These are phyloP conservation scores for Cercophora samala DNA, from an alignment of 495 filamentous ascomycete genomes.

Conservation along the genomic window DNA sequence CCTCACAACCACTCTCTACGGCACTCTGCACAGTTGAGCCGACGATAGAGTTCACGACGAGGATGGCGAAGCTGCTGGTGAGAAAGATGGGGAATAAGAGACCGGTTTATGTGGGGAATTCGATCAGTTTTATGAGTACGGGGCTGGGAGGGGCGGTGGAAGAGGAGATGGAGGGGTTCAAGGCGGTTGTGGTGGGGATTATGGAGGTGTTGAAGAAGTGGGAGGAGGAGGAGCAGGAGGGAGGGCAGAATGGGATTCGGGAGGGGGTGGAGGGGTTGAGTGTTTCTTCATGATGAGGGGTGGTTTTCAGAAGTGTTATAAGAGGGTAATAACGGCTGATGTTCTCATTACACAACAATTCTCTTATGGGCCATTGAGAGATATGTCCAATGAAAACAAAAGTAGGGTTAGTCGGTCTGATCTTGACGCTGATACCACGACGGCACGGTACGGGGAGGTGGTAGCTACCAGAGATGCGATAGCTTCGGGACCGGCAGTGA, in stretches of 20 bases:
- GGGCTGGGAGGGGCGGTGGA: slow-evolving; percentile 74
- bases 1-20: slow-evolving; percentile 66
- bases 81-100: slow-evolving; percentile 52
- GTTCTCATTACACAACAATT: too few species aligned
- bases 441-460: too few species aligned
- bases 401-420: too few species aligned
- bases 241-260: not conserved
- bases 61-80: slow-evolving; percentile 78
- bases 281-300: not conserved
- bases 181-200: slow-evolving; percentile 65
- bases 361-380: too few species aligned
- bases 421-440: too few species aligned
- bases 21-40: slow-evolving; percentile 69
- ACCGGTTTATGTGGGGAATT: slow-evolving; percentile 83
- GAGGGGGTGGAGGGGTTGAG: slow-evolving; percentile 8
- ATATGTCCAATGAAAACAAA: too few species aligned
- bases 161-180: slow-evolving; percentile 90
- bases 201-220: slow-evolving; percentile 43
- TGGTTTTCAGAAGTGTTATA: not conserved
- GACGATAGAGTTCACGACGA: slow-evolving; percentile 79
- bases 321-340: too few species aligned
- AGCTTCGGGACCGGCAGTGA: too few species aligned
- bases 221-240: slow-evolving; percentile 2
- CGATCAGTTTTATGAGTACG: slow-evolving; percentile 62
- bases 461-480: too few species aligned